Conservation (phyloP, 1,284 basidiomycete genomes). For the Hypsizygus ulmarius region DNA sequence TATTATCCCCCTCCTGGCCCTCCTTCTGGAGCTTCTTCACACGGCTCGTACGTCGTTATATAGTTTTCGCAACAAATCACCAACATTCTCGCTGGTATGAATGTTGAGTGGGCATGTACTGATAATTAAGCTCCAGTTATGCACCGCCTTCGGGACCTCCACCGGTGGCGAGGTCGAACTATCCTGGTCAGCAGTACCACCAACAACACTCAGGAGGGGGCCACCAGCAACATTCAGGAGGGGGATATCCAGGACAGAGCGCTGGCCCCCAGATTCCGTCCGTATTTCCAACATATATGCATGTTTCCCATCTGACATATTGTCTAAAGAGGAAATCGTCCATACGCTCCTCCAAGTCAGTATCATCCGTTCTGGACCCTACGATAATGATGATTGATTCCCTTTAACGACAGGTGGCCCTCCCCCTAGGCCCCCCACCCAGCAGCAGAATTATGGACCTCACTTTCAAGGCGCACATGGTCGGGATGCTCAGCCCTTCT, state of each 20-base stretch:
- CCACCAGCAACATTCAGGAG: constrained; percentile 14
- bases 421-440: constrained; percentile 56
- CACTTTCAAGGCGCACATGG: constrained; percentile 52
- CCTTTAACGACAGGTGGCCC: constrained; percentile 35
- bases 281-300: constrained; percentile 13
- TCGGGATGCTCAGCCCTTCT: constrained; percentile 55
- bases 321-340: constrained; percentile 11
- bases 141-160: constrained; percentile 33
- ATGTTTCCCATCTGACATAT: background rate
- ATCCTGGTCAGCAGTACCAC: constrained; percentile 28
- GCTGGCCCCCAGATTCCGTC: constrained; percentile 19
- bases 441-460: constrained; percentile 69
- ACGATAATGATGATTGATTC: constrained; percentile 7
- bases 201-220: constrained; percentile 25
- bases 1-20: background rate
- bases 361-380: background rate
- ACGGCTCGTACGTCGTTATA: constrained; percentile 7
- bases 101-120: background rate
- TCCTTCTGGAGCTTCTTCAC: constrained; percentile 25
- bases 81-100: constrained; percentile 2
- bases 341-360: constrained; percentile 16
- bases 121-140: constrained; percentile 17
- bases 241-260: constrained; percentile 39
- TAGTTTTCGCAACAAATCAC: background rate
- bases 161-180: constrained; percentile 24